Base-by-base conservation (phyloP, 164 flowering plant species). In the Magnolia officinalis region DNA sequence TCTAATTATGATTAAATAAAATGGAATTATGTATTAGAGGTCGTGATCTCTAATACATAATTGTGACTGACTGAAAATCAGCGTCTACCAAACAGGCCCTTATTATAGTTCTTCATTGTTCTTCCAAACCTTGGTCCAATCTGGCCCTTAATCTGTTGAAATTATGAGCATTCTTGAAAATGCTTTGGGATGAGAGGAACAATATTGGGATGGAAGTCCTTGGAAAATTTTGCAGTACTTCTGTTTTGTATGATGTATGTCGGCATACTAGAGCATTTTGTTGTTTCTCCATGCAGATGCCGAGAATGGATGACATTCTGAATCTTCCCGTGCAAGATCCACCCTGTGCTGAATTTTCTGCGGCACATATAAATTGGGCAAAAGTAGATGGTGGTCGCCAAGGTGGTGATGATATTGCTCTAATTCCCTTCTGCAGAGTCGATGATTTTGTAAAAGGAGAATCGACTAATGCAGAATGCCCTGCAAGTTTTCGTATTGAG, bases 291-390 rank as follows among this genome's bases (percentile, higher is more conserved):
- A 18, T 67, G 77, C 63, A 88, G 90, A 85, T 88, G 85, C 85
- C 89, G 20, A 85, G 89, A 80, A 85, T 86, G 89, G 89, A 88
- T 76, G 88, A 85, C 70, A 88, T 88, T 75, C 85, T 88, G 14
- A 87, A 79, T 78, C 89, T 88, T 77, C 91, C 89, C 18, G 87
- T 88, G 71, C 91, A 88, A 78, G 91, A 88, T 82, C 91, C 91
- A 77, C 88, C 88, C n/a, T 75, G 79, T 76, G 72, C 77, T 51
- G 88, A 86, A 65, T 85, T 86, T 67, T 85, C 89, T 75, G 84
- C 87, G 21, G 87, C 88, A 74, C 86, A 84, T 55, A 67, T 88
- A 69, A 87, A 84, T 72, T 88, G 91, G 91, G 85, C 79, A 26
- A 88, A 87, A 80, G 82, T 88, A 18, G 86, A 81, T 74, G 89